Base-by-base conservation (phyloP, 306 rosid species). In the Bauhinia variegata region DNA sequence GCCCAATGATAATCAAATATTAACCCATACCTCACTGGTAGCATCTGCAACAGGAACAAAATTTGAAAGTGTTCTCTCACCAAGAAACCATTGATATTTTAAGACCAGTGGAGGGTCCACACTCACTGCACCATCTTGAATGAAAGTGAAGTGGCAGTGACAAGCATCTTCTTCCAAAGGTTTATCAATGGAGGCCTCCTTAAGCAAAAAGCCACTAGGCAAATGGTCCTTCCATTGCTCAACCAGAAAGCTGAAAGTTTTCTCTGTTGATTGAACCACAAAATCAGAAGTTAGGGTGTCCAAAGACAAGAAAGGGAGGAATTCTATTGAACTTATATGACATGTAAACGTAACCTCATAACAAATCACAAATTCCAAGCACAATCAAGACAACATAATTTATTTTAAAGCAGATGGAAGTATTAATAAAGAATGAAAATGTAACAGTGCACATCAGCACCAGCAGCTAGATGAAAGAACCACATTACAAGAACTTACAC, bases 141-240 rank as follows among this genome's bases (percentile, higher is more conserved):
- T 76, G 75, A 90, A 78, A 67, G 80, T 80, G 65, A 95, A 95
- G 79, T 82, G 91, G 61, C 99, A 86, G 65, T n/a, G 58, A 74
- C 99, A 95, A 64, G 87, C 59, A 90, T 95, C 97, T 80, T 86
- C 95, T 74, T 95, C 99, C 69, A 75, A 82, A 48, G 99, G 97
- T 73, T 80, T 84, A 74, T 95, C 99, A 49, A 88, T 76, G 58
- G 68, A 83, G 52, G 91, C 99, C 69, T 86, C 95, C 83, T 86
- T 90, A 68, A 95, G 81, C 7, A 65, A 54, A 72, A 75, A 88
- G 16, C 85, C 96, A 0, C 87, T 72, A 65, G 99, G 97, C 62
- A 87, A 66, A 65, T 84, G 79, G 67, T 83, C 96, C 74, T 90
- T 83, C 99, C 99, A 95, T 83, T 82, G 79, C 86, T 90, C 96